Percentiles rank a stretch among this genome's conserved stretches.
Evolutionary conservation across 1,284 basidiomycete species (phyloP).

Genomic region (Heterobasidion annosum): DNA sequence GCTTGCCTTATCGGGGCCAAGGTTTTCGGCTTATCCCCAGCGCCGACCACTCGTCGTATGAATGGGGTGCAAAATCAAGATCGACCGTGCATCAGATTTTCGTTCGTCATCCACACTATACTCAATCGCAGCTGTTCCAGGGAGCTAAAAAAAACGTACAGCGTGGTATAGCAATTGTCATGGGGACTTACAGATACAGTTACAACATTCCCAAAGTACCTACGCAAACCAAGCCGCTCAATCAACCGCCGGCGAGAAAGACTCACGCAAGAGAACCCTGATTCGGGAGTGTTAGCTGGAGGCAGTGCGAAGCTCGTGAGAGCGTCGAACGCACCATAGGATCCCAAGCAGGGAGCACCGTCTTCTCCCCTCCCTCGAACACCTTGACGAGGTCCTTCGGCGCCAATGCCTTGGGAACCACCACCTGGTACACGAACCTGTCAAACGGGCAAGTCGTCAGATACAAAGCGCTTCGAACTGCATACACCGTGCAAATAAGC

Average conservation of each 20-base stretch:
- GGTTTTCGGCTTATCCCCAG: neutral
- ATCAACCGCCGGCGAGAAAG: no score
- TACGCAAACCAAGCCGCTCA: no score
- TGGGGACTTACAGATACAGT: no score
- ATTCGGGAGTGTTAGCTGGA: neutral
- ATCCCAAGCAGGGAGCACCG: conserved; percentile 80
- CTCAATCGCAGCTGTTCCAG: no score
- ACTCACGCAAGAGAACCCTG: conserved; percentile 10
- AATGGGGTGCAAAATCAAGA: no score
- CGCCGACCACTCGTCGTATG: neutral
- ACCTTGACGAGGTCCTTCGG: conserved; percentile 75
- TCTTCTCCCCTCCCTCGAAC: conserved; percentile 57
- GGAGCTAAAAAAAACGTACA: no score
- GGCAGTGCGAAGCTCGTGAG: neutral
- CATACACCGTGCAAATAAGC: neutral
- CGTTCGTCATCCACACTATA: neutral
- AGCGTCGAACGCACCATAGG: conserved; percentile 51
- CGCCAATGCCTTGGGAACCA: conserved; percentile 73
- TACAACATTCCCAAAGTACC: no score
- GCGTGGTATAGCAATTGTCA: no score
- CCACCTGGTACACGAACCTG: conserved; percentile 83
- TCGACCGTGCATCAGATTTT: neutral
- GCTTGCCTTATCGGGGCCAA: neutral
- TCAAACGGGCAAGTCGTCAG: neutral
- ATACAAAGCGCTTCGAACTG: conserved; percentile 1